These are phyloP conservation scores for Ophiocordyceps robertsii DNA, from an alignment of 2,329 filamentous ascomycete species.

Conservation along the genomic window DNA sequence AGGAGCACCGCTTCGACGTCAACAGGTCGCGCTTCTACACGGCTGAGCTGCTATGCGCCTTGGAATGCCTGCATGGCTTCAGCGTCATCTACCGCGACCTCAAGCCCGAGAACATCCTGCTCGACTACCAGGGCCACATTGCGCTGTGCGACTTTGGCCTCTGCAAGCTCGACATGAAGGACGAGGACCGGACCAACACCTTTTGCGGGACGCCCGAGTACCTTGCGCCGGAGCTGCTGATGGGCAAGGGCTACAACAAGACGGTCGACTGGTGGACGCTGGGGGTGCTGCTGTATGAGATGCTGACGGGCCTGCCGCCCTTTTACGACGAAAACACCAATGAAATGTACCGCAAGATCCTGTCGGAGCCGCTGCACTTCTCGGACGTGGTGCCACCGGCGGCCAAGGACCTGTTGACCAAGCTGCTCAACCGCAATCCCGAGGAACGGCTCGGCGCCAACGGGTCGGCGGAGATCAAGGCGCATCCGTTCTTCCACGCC, in stretches of 20 bases:
- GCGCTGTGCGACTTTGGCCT: slow-evolving; percentile 95
- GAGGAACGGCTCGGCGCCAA: slow-evolving; percentile 81
- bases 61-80: slow-evolving; percentile 95
- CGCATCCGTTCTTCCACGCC: slow-evolving; percentile 96
- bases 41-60: slow-evolving; percentile 83
- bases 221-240: slow-evolving; percentile 81
- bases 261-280: slow-evolving; percentile 99
- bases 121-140: slow-evolving; percentile 96
- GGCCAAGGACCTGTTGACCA: slow-evolving; percentile 81
- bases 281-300: slow-evolving; percentile 92
- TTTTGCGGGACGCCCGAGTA: slow-evolving; percentile 98
- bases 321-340: slow-evolving; percentile 99
- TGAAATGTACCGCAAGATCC: slow-evolving; percentile 98
- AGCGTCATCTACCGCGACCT: slow-evolving; percentile 84
- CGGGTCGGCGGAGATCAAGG: slow-evolving; percentile 94
- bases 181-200: slow-evolving; percentile 94
- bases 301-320: slow-evolving; percentile 91
- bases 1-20: slow-evolving; percentile 94
- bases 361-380: slow-evolving; percentile 92
- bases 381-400: slow-evolving; percentile 88
- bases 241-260: slow-evolving; percentile 94
- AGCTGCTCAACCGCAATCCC: slow-evolving; percentile 84
- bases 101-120: slow-evolving; percentile 82
- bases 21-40: slow-evolving; percentile 96
- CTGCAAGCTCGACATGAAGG: slow-evolving; percentile 98